Percentiles rank a stretch among this genome's conserved stretches.
phyloP scores from a whole-genome alignment of 352 stramenopile genomes.

The Phytophthora idaei region DNA sequence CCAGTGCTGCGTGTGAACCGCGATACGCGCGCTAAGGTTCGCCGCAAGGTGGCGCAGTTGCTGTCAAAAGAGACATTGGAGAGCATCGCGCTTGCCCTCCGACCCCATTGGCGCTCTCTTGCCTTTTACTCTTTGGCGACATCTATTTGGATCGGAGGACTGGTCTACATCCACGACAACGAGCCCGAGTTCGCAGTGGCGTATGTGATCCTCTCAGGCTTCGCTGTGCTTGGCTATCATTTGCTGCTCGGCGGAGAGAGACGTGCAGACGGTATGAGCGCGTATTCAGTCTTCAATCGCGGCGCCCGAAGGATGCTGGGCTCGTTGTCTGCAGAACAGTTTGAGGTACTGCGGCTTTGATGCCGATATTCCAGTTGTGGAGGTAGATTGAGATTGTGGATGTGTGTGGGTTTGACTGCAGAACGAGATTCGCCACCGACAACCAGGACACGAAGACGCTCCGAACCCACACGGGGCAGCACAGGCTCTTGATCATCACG shows the following conservation, averaged over 20 bases:
- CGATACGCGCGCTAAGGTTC: slow-evolving; percentile 62
- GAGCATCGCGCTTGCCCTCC: slow-evolving; percentile 19
- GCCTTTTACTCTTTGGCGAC: slow-evolving; percentile 20
- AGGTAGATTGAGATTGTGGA: neutral
- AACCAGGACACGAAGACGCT: slow-evolving; percentile 33
- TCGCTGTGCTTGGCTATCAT: slow-evolving; percentile 46
- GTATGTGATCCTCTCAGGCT: slow-evolving; percentile 70
- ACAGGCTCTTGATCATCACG: slow-evolving; percentile 14
- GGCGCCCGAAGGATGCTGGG: slow-evolving; percentile 72
- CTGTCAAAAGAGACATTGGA: slow-evolving; percentile 42
- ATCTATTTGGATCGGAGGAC: slow-evolving; percentile 46
- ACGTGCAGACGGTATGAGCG: slow-evolving; percentile 49
- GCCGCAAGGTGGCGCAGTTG: slow-evolving; percentile 36
- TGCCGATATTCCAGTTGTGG: neutral
- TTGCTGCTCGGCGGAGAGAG: slow-evolving; percentile 34
- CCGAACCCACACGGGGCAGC: slow-evolving; percentile 8
- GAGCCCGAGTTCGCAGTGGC: slow-evolving; percentile 59
- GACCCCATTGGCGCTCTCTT: slow-evolving; percentile 33
- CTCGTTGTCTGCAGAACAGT: slow-evolving; percentile 82
- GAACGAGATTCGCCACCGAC: slow-evolving; percentile 81
- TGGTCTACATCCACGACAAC: slow-evolving; percentile 56
- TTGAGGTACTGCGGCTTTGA: slow-evolving; percentile 55
- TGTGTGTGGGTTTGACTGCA: slow-evolving; percentile 20
- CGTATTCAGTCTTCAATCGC: slow-evolving; percentile 87
- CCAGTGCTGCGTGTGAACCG: slow-evolving; percentile 80